Evolutionary conservation across 192 early-diverging fungal species (phyloP), one percentile per base, ranked within the genome.

Genomic region (Diversispora epigaea): DNA sequence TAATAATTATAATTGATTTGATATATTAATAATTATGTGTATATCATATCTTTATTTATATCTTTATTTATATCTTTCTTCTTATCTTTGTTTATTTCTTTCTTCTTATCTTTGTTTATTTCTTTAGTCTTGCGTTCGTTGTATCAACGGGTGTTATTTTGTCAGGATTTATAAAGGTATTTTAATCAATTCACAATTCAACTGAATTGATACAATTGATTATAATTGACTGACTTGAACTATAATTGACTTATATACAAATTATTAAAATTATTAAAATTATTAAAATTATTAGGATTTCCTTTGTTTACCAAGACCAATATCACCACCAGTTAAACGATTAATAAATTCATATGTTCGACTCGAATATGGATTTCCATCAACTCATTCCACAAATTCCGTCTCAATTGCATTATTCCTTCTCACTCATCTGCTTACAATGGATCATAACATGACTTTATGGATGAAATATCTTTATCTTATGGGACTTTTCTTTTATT

Each of bases 281-380:
- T n/a, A n/a, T n/a, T n/a, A n/a, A n/a, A 1, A n/a, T 32, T n/a
- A 1, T 57, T 76, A 97, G 87, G 96, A 98, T 80, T 93, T 89
- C 66, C 73, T 95, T 47, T 91, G 93, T 77, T 83, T 93, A 15
- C 95, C 96, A 47, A 81, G 96, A 64, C 96, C 96, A n/a, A 68
- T 87, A 6, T 89, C 88, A 57, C 93, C 93, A 21, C 92, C 92
- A 10, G 86, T 96, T 54, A 81, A 82, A 8, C 89, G 93, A 19
- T 83, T 92, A 6, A 84, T 85, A 71, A 91, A 87, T 47, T 80
- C 82, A 25, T 86, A 87, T 9, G 87, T 88, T 70, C 87, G 90
- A 12, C 80, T 89, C 15, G 96, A 98, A 80, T 98, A 94, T 75
- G 96, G 96, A 15, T 95, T 96, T 76, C 96, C 96, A 21, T 94